Evolutionary conservation across 176 grass and related monocot species (phyloP), one percentile per base, ranked within the genome.

Genomic region (Phoenix dactylifera): DNA sequence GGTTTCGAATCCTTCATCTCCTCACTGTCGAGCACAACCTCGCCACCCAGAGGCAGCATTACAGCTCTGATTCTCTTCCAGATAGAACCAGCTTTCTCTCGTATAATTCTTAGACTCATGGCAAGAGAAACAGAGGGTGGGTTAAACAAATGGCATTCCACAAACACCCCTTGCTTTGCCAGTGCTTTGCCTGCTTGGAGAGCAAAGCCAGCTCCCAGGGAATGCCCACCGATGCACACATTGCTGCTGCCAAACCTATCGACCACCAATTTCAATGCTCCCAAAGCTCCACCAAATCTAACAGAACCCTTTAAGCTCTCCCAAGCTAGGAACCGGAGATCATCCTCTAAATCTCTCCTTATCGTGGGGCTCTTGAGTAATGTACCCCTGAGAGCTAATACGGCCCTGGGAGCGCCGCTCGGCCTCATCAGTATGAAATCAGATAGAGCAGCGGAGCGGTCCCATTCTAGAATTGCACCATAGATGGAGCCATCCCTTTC

Each of bases 61-160:
- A 57, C 55, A 16, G 63, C 68, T 52, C 66, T 70, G 18, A 80
- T 71, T 50, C 32, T 66, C 68, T 74, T 80, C 57, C 78, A 73
- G 14, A 77, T 26, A 24, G 62, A 70, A 39, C 50, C 59, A 0
- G 79, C 79, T 32, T 79, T 86, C 67, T 89, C 86, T 19, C 76
- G 59, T 20, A 95, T 68, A 64, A 74, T 86, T 12, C 74, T 65
- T 17, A 89, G 55, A 7, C 77, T 87, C 49, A 77, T 71, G 19
- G 76, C 79, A 44, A 89, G 57, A 0, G 86, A 89, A 39, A 95
- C 82, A n/a, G 86, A 95, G 0, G 90, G 90, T 17, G 90, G 86
- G 52, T 95, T 95, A 9, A 89, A 95, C 67, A 95, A 55, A 64
- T 89, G 86, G 56, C 90, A 95, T 44, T 86, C 86, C 4, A 89